These are phyloP conservation scores for Colletotrichum tabaci DNA, from an alignment of 2,329 filamentous ascomycete genomes.

Conservation along the genomic window DNA sequence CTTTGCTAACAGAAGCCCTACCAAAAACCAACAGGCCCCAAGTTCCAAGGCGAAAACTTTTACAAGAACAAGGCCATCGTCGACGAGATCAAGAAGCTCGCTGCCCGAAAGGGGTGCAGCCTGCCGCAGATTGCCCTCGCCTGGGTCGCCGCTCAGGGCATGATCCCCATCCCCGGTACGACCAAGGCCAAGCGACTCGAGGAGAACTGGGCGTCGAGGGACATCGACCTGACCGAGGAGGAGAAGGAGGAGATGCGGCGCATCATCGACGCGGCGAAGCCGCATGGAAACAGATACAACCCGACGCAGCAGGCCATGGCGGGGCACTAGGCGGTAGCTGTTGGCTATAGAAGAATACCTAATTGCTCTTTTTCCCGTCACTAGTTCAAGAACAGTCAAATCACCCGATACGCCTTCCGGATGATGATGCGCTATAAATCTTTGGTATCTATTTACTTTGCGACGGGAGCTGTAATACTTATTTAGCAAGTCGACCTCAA, in stretches of 20 bases:
- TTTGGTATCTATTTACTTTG: not conserved
- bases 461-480: conserved; percentile 22
- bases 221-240: conserved; percentile 54
- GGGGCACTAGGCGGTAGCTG: not conserved
- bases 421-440: not conserved
- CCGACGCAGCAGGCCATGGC: not conserved
- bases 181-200: conserved; percentile 57
- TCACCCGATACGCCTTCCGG: too few relatives aligned
- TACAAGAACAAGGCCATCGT: conserved; percentile 60
- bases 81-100: conserved; percentile 58
- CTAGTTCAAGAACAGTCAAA: too few relatives aligned
- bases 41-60: conserved; percentile 61
- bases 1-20: conserved; percentile 45
- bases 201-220: conserved; percentile 56
- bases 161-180: conserved; percentile 63
- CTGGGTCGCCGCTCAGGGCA: conserved; percentile 57
- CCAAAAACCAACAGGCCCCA: conserved; percentile 44
- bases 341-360: not conserved
- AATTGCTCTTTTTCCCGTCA: not conserved
- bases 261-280: conserved; percentile 56
- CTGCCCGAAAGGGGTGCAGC: conserved; percentile 51
- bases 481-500: conserved; percentile 26
- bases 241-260: conserved; percentile 56
- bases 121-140: conserved; percentile 56
- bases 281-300: conserved; percentile 53